phyloP scores from a whole-genome alignment of 2,329 filamentous ascomycete genomes.

The Arachnopeziza araneosa region DNA sequence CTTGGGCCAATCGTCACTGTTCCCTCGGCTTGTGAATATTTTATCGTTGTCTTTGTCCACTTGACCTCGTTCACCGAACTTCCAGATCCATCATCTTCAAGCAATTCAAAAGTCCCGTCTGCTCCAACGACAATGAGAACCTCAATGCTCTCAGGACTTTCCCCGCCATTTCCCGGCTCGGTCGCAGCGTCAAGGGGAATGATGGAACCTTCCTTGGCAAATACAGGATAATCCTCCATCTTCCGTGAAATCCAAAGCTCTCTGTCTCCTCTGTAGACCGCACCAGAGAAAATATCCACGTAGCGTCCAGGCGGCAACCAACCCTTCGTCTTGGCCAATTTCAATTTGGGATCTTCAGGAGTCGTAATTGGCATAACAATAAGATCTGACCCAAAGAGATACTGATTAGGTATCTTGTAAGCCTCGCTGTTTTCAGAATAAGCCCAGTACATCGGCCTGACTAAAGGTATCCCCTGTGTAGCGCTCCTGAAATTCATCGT shows the following conservation, averaged over 20 bases:
- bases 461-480: slow-evolving; percentile 42
- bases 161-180: slow-evolving; percentile 41
- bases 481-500: slow-evolving; percentile 47
- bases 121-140: slow-evolving; percentile 42
- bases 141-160: slow-evolving; percentile 42
- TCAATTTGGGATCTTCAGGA: slow-evolving; percentile 42
- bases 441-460: slow-evolving; percentile 60
- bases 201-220: slow-evolving; percentile 52
- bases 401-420: slow-evolving; percentile 52
- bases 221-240: slow-evolving; percentile 45
- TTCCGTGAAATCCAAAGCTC: slow-evolving; percentile 45
- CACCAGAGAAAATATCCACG: slow-evolving; percentile 53
- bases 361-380: slow-evolving; percentile 51
- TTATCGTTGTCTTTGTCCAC: slow-evolving; percentile 5
- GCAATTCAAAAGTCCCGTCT: slow-evolving; percentile 43
- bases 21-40: slow-evolving; percentile 9
- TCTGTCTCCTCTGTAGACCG: slow-evolving; percentile 52
- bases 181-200: slow-evolving; percentile 46
- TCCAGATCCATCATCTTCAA: slow-evolving; percentile 38
- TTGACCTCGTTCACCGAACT: slow-evolving; percentile 1
- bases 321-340: slow-evolving; percentile 42
- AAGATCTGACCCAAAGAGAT: slow-evolving; percentile 51
- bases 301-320: slow-evolving; percentile 52
- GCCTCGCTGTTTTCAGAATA: slow-evolving; percentile 47
- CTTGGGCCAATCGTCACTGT: slow-evolving; percentile 5